Percentiles rank a stretch among this genome's conserved stretches.
These are phyloP conservation scores for Candida andamanensis DNA, from an alignment of 805 yeast genomes.

Conservation along the genomic window DNA sequence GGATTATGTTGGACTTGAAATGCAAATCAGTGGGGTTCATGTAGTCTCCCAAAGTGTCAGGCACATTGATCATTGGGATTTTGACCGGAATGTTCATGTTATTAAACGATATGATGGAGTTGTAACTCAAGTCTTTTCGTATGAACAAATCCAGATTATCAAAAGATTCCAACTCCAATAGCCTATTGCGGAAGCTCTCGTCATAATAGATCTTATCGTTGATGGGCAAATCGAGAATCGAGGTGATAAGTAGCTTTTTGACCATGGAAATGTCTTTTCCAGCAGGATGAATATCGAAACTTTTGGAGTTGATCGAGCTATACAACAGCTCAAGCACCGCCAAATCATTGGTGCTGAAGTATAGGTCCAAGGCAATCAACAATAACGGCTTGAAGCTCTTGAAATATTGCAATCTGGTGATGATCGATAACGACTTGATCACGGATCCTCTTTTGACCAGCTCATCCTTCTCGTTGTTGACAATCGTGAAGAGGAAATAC, in stretches of 20 bases:
- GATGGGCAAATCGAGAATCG: slow-evolving; percentile 39
- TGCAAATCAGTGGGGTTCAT: slow-evolving; percentile 42
- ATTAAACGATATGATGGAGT: slow-evolving; percentile 33
- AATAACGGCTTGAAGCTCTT: slow-evolving; percentile 56
- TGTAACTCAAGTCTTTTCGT: slow-evolving; percentile 40
- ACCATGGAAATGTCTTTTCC: slow-evolving; percentile 22
- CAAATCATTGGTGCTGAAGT: slow-evolving; percentile 25
- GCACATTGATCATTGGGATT: slow-evolving; percentile 37
- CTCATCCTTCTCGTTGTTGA: slow-evolving; percentile 42
- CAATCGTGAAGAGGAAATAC: slow-evolving; percentile 53
- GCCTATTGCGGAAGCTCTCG: slow-evolving; percentile 30
- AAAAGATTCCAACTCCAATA: slow-evolving; percentile 22
- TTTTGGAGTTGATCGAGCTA: slow-evolving; percentile 27
- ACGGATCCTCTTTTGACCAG: slow-evolving; percentile 51
- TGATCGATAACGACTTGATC: slow-evolving; percentile 55
- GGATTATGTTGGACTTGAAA: slow-evolving; percentile 34
- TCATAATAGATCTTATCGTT: slow-evolving; percentile 37
- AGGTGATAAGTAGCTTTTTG: slow-evolving; percentile 35
- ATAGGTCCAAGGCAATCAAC: slow-evolving; percentile 46
- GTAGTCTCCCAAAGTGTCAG: slow-evolving; percentile 41
- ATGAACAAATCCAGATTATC: slow-evolving; percentile 33
- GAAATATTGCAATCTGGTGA: slow-evolving; percentile 50
- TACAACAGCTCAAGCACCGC: slow-evolving; percentile 23
- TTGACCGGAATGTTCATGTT: slow-evolving; percentile 41
- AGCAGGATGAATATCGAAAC: slow-evolving; percentile 15